phyloP scores from a whole-genome alignment of 2,329 filamentous ascomycete genomes.

The Cordyceps javanica region DNA sequence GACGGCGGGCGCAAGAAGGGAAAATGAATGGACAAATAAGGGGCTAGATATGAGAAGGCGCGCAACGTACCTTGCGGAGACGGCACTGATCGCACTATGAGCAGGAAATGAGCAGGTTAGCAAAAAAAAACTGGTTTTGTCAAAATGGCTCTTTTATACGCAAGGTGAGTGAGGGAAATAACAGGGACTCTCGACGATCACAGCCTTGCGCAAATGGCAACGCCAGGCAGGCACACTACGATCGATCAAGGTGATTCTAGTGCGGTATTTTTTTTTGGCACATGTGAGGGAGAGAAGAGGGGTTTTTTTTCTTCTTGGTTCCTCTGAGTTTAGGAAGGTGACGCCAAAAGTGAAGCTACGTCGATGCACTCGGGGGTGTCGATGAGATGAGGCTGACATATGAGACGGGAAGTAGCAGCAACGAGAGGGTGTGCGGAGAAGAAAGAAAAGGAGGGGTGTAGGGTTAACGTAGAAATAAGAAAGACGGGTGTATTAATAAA shows the following conservation, averaged over 20 bases:
- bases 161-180: constrained; percentile 5
- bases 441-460: background rate
- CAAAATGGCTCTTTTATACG: background rate
- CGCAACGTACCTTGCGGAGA: constrained; percentile 21
- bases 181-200: background rate
- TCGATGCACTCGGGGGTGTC: background rate
- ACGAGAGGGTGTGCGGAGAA: background rate
- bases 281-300: background rate
- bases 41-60: background rate
- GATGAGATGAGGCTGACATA: background rate
- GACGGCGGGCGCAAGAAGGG: background rate
- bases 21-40: background rate
- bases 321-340: too few species aligned
- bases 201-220: background rate
- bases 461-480: background rate
- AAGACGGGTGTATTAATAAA: background rate
- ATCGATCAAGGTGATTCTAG: background rate
- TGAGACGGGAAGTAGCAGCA: background rate
- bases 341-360: background rate
- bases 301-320: too few species aligned
- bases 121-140: background rate
- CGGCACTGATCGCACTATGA: constrained; percentile 29
- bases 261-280: constrained; percentile 9
- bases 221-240: background rate
- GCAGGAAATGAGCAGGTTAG: constrained; percentile 13